Base-by-base conservation (phyloP, 805 yeast genomes). In the Candida ipomoeae region DNA sequence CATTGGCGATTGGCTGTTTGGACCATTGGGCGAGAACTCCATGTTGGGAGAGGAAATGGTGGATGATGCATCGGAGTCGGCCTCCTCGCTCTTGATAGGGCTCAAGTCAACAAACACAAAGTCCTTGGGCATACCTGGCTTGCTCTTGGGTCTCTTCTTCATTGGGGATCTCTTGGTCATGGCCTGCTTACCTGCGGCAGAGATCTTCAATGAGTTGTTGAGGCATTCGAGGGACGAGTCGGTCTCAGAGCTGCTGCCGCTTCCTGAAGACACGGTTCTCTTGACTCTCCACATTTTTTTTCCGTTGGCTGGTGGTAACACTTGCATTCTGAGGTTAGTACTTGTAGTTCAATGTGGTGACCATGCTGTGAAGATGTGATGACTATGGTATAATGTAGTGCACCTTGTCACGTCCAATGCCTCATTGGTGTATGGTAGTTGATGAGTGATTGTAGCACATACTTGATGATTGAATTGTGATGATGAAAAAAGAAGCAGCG, bases 81-180 rank as follows among this genome's bases (percentile, higher is more conserved):
- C 57, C 8, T 56, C 55, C 23, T 57, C 63, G 31, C 62, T 62
- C 53, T 69, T 68, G 26, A 72, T 66, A 18, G 77, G 78, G 17
- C 75, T 70, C 55, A 73, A 70, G 56, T 73, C 77, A 40, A 73
- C 78, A 55, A 73, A 73, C 17, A 73, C 75, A 53, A 73, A 73
- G 55, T 71, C 76, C 60, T 70, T 72, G 45, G 75, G 75, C 66
- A 65, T 68, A 3, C 78, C 78, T 6, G 77, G 77, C 59, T 65
- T 68, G 56, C 68, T 65, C 64, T 70, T 73, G 32, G 78, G 78
- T 60, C 78, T 70, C 17, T 44, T 44, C 55, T 66, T 71, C 48
- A 66, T 65, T 15, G 76, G 75, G 11, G 74, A 71, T 51, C 73
- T 68, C 53, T 66, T 70, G 38, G 61, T 62, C 39, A 64, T 54